Evolutionary conservation across 2,329 filamentous ascomycete genomes (phyloP), one percentile per base, ranked within the genome.

Genomic region (Stachybotrys chlorohalonatus): DNA sequence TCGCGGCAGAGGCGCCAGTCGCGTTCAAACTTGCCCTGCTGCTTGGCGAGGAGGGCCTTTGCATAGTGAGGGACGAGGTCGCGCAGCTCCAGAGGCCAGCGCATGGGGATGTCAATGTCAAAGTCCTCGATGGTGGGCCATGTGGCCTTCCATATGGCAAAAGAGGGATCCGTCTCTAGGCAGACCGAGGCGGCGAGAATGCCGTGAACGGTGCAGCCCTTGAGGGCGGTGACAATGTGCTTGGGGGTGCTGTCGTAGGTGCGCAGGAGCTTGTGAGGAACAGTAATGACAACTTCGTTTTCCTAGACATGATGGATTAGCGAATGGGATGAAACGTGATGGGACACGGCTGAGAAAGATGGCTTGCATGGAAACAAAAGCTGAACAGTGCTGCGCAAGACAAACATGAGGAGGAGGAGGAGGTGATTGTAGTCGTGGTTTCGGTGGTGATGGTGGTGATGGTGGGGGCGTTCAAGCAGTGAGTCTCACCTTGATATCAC

Each of bases 181-280:
- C 82, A 78, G 11, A 92, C 72, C 58, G 85, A 83, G 1, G 85
- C 80, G 9, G 90, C 88, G 1, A 95, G 73, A 17, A 90, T 78
- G 6, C 85, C 86, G 58, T 95, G 90, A 13, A 88, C 78, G 1
- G 83, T 80, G 47, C 81, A 78, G 55, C 76, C 74, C 0, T 80
- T 75, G 3, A 87, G 75, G 39, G 73, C 74, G 17, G 72, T 66
- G 31, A 75, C 70, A 52, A 91, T 79, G 1, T 70, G 58, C 45
- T 75, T 71, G 7, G 83, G 79, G 9, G 88, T 74, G 0, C 80
- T 79, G 32, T 84, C 76, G 36, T 83, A 73, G 31, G 84, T 87
- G 53, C 90, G 75, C 49, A 95, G 81, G 31, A 82, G 77, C 52
- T 72, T 72, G 49, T 78, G 76, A 15, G 87, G 88, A 0, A 94